Base-by-base conservation (phyloP, 2,329 filamentous ascomycete genomes). In the Sporothrix phasma region DNA sequence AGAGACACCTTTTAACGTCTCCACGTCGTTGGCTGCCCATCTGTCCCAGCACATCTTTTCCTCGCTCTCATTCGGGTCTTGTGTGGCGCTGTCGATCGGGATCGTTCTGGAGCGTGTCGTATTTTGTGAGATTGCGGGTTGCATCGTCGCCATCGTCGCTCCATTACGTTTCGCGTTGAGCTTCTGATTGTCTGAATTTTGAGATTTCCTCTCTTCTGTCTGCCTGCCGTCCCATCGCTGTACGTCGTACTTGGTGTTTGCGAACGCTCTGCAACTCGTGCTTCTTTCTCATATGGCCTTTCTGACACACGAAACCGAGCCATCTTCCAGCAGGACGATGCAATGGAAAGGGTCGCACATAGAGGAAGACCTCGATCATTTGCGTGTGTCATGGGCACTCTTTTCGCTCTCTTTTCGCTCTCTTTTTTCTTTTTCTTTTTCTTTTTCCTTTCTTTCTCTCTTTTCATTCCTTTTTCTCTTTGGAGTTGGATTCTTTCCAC, bases 241-340 rank as follows among this genome's bases (percentile, higher is more conserved):
- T 24, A 22, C 26, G 41, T 39, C 39, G n/a, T 4, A 17, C n/a
- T 34, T 51, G 10, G 29, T 11, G 4, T 8, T 51, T 45, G 11
- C 51, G 31, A 37, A 22, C 39, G 37, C 39, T 43, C 22, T 15
- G 37, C 17, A 29, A 17, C 37, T 58, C 15, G n/a, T n/a, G n/a
- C n/a, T n/a, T n/a, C n/a, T n/a, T 26, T 29, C 37, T 13, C 29
- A 41, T 43, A 29, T 58, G 54, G 13, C 37, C 19, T 7, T 43
- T 43, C 54, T 37, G 54, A 43, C 19, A 58, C 54, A 43, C 39
- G 24, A 43, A 58, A 58, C 37, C 54, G 54, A 58, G 54, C 54
- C 54, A 58, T 24, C 24, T 11, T 56, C 31, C n/a, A 39, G 31
- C 31, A 24, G 31, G 31, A 54, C 37, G n/a, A 31, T 54, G 29